Conservation (phyloP, 2,329 filamentous ascomycete genomes). For the Fusarium graminum region DNA sequence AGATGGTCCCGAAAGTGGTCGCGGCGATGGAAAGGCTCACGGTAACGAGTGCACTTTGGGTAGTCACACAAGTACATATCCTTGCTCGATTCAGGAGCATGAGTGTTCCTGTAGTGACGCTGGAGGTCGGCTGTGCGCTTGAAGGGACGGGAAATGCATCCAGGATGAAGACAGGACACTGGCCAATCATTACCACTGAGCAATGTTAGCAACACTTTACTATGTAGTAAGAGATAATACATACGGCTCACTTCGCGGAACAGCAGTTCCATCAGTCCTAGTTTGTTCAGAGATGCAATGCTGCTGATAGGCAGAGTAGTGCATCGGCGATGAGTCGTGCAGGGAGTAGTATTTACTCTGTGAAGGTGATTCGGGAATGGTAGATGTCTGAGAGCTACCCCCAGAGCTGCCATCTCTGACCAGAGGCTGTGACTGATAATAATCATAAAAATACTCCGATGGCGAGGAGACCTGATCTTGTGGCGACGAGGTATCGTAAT, state of each 20-base stretch:
- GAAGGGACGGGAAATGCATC: constrained; percentile 62
- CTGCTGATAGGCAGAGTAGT: constrained; percentile 33
- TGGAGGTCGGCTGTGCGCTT: constrained; percentile 67
- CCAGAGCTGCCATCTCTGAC: constrained; percentile 50
- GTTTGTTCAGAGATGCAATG: constrained; percentile 17
- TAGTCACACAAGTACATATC: constrained; percentile 66
- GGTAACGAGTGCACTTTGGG: constrained; percentile 59
- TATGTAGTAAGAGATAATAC: constrained; percentile 5
- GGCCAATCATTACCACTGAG: constrained; percentile 51
- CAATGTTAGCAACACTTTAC: constrained; percentile 14
- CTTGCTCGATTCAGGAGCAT: constrained; percentile 58
- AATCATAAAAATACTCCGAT: constrained; percentile 31
- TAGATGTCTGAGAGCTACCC: constrained; percentile 48
- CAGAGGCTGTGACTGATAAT: constrained; percentile 48
- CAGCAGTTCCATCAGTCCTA: constrained; percentile 6
- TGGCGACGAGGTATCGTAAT: constrained; percentile 36
- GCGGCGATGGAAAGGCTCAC: constrained; percentile 64
- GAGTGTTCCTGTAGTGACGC: constrained; percentile 65
- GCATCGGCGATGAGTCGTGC: constrained; percentile 27
- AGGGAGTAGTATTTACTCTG: constrained; percentile 36
- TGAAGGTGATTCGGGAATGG: constrained; percentile 48
- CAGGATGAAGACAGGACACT: constrained; percentile 56
- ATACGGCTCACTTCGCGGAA: constrained; percentile 35
- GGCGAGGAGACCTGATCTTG: constrained; percentile 41
- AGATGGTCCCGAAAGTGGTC: constrained; percentile 71